Evolutionary conservation across 2,329 filamentous ascomycete species (phyloP).

Genomic region (Malbranchea zuffiana): DNA sequence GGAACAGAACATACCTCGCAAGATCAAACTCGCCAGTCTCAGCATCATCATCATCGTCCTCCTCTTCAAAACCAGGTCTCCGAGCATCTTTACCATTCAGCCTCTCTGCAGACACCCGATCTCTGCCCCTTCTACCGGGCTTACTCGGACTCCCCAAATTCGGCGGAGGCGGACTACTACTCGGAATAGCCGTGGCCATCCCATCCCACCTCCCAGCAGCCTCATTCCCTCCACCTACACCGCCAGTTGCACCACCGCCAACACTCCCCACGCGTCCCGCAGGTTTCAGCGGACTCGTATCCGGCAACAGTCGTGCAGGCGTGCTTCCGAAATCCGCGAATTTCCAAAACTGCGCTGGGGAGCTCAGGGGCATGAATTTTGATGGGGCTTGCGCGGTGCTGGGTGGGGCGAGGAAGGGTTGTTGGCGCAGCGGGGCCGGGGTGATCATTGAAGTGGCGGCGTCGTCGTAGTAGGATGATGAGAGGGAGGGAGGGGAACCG

Average conservation of each 20-base stretch:
- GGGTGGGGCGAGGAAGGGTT: slow-evolving; percentile 38
- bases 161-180: slow-evolving; percentile 39
- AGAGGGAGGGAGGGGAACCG: slow-evolving; percentile 37
- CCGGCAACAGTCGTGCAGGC: slow-evolving; percentile 32
- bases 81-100: not conserved
- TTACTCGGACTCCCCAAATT: slow-evolving; percentile 38
- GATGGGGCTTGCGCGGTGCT: slow-evolving; percentile 41
- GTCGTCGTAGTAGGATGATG: slow-evolving; percentile 40
- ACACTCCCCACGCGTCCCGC: slow-evolving; percentile 20
- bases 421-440: slow-evolving; percentile 39
- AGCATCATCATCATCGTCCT: slow-evolving; percentile 21
- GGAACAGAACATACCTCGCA: slow-evolving; percentile 29
- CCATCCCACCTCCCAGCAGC: no score
- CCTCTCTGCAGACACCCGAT: slow-evolving; percentile 9
- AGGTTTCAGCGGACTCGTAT: slow-evolving; percentile 40
- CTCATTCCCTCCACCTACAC: no score
- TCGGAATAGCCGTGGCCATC: slow-evolving; percentile 34
- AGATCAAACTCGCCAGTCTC: slow-evolving; percentile 38
- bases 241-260: slow-evolving; percentile 8
- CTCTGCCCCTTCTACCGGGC: slow-evolving; percentile 18
- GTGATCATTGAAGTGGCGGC: slow-evolving; percentile 39
- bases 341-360: slow-evolving; percentile 42
- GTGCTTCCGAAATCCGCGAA: slow-evolving; percentile 38
- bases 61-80: slow-evolving; percentile 11
- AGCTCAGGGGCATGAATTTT: slow-evolving; percentile 43